Base-by-base conservation (phyloP, 108 stramenopile genomes). In the Cyclotella choctawhatcheeana region DNA sequence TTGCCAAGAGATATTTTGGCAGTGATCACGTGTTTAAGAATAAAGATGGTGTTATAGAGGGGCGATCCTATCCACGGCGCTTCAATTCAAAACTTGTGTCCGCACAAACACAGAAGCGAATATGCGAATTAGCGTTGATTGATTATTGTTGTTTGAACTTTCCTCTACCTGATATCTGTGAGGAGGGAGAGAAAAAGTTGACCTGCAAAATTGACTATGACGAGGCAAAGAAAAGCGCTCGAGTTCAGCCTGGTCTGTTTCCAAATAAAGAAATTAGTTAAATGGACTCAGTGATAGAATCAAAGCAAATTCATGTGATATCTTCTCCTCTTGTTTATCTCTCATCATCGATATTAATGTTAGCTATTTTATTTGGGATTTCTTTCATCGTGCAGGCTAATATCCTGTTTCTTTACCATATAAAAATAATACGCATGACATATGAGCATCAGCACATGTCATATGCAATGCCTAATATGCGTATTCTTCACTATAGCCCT, bases 141-240 rank as follows among this genome's bases (percentile, higher is more conserved):
- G 71, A 73, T 63, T 73, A 73, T 25, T 73, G 71, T 37, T 73
- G 71, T 31, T 73, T 73, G 62, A 73, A 73, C 33, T 73, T 73
- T 40, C 71, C 71, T 29, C 56, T 73, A 21, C 71, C 71, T 3
- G 47, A 47, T 29, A 50, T 34, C 20, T 73, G 71, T 31, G 27
- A 43, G 13, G 40, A 25, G 3, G 22, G 40, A 21, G 59, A 60
- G 0, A 60, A 70, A 20, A 3, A 70, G 24, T 21, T 45, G 13
- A 24, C 58, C 16, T 73, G 71, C 37, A 64, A 62, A 33, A 63
- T 73, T 33, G 71, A 73, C 58, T 73, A 73, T 44, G 62, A 73
- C 43, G 62, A 63, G 5, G 35, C 47, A 27, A 37, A 29, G 6
- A 47, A 55, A 22, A 22, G 31, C 27, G 30, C 53, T 20, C 40